These are phyloP conservation scores for Ramaria sp. DNA, from an alignment of 768 basidiomycete species.

Conservation along the genomic window DNA sequence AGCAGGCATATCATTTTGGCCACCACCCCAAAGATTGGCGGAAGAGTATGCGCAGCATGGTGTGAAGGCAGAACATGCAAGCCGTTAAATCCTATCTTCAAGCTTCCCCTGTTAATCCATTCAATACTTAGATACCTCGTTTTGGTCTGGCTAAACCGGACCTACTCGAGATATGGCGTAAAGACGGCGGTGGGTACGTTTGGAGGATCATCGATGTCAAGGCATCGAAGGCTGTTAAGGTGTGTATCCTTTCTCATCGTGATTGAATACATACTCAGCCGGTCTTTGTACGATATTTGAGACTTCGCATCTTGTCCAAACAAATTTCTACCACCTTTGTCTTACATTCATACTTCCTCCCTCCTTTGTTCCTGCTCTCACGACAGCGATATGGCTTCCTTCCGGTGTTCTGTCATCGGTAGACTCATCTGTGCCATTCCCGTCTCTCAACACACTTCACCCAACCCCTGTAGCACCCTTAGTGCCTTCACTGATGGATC, in stretches of 20 bases:
- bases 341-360: conserved; percentile 28
- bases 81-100: not conserved
- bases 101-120: not conserved
- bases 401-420: conserved; percentile 15
- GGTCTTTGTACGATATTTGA: conserved; percentile 12
- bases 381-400: conserved; percentile 38
- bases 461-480: conserved; percentile 29
- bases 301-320: conserved; percentile 43
- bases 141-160: conserved; percentile 42
- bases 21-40: conserved; percentile 27
- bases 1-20: conserved; percentile 31
- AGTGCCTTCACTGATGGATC: conserved; percentile 29
- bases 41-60: conserved; percentile 24
- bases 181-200: conserved; percentile 17
- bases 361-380: conserved; percentile 24
- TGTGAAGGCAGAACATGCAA: conserved; percentile 20
- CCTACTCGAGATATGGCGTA: conserved; percentile 32
- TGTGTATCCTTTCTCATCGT: conserved; percentile 12
- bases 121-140: not conserved
- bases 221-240: conserved; percentile 37
- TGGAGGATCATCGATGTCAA: conserved; percentile 46
- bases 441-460: conserved; percentile 30
- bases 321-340: conserved; percentile 41
- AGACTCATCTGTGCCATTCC: conserved; percentile 15
- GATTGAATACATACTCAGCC: not conserved